phyloP scores from a whole-genome alignment of 108 stramenopile species.

The Cyclotella choctawhatcheeana region DNA sequence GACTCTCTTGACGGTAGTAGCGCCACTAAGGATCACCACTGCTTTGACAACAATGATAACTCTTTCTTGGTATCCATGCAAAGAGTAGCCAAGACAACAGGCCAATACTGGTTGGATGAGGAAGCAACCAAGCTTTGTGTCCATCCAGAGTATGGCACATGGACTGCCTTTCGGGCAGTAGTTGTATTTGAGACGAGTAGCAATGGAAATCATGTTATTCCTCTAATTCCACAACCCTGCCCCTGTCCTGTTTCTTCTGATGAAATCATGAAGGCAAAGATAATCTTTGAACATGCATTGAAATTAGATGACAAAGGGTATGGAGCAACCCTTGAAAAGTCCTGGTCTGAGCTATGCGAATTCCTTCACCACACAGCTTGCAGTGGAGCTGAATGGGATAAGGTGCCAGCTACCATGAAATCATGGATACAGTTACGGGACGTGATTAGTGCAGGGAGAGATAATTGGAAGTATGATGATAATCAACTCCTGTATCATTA shows the following conservation, averaged over 20 bases:
- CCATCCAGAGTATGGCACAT: constrained; percentile 59
- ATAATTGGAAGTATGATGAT: constrained; percentile 49
- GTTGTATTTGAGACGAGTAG: constrained; percentile 36
- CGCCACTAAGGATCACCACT: constrained; percentile 19
- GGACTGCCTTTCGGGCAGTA: constrained; percentile 59
- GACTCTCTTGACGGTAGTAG: background rate
- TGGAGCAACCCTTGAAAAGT: constrained; percentile 32
- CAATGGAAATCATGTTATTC: background rate
- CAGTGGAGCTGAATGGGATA: constrained; percentile 38
- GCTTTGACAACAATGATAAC: constrained; percentile 11
- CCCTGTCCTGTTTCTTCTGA: constrained; percentile 36
- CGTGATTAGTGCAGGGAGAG: constrained; percentile 44
- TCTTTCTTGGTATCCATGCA: constrained; percentile 61
- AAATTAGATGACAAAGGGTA: constrained; percentile 23
- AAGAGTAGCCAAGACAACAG: constrained; percentile 51
- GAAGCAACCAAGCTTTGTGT: constrained; percentile 56
- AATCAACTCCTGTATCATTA: constrained; percentile 62
- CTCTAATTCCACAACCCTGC: constrained; percentile 30
- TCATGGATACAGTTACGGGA: constrained; percentile 58
- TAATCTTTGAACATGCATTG: constrained; percentile 39
- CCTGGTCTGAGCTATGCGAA: constrained; percentile 36
- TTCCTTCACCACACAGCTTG: constrained; percentile 31
- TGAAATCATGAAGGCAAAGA: constrained; percentile 42
- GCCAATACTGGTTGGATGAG: constrained; percentile 53
- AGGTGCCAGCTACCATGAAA: constrained; percentile 44